These are phyloP conservation scores for Hanseniaspora vineae DNA, from an alignment of 805 yeast genomes.

Conservation along the genomic window DNA sequence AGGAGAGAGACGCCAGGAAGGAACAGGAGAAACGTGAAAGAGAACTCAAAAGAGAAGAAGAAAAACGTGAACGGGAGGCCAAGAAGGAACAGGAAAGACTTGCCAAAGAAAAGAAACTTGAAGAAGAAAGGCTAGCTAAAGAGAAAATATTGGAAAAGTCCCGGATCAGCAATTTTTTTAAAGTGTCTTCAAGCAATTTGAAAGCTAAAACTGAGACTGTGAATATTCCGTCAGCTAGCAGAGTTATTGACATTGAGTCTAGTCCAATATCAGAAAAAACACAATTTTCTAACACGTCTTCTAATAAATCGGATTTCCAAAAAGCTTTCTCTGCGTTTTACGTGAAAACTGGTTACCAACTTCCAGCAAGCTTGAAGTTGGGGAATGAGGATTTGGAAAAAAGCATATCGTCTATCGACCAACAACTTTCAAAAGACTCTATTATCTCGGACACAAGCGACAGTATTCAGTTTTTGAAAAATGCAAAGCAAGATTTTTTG, in stretches of 20 bases:
- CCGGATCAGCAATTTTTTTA: conserved; percentile 24
- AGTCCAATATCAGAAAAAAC: conserved; percentile 7
- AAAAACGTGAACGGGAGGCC: conserved; percentile 15
- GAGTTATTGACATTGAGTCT: conserved; percentile 3
- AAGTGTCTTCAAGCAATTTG: conserved; percentile 10
- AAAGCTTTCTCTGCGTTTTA: conserved; percentile 27
- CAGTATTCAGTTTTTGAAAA: conserved; percentile 10
- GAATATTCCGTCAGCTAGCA: too few species aligned
- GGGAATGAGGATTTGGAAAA: conserved; percentile 3
- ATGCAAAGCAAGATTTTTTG: neutral
- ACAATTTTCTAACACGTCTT: neutral
- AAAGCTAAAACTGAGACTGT: too few species aligned
- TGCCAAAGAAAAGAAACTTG: conserved; percentile 13
- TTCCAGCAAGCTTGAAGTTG: conserved; percentile 9
- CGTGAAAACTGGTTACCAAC: conserved; percentile 22
- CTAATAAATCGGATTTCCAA: conserved; percentile 19
- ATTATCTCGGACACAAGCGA: conserved; percentile 4
- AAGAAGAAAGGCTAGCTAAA: conserved; percentile 18
- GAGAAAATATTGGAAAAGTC: conserved; percentile 8
- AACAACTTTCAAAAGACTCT: conserved; percentile 8
- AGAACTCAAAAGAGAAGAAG: conserved; percentile 11
- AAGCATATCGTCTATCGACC: conserved; percentile 20
- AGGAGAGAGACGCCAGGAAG: conserved; percentile 1
- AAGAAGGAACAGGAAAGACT: conserved; percentile 11
- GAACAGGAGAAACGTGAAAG: conserved; percentile 6